Base-by-base conservation (phyloP, 2,329 filamentous ascomycete genomes). In the Diaporthe caulivora region DNA sequence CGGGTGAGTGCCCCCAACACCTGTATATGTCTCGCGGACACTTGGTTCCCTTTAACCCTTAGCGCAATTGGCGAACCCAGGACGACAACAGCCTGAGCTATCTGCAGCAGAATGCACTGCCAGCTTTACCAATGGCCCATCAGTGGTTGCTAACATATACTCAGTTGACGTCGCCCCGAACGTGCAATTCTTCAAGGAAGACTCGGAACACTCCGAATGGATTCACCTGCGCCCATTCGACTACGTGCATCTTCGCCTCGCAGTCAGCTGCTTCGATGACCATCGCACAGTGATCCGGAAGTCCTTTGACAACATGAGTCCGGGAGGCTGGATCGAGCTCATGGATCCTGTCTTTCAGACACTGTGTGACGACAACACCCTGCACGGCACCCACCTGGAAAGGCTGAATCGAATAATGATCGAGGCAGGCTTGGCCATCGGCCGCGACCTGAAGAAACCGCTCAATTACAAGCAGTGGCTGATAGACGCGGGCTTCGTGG, bases 401-500 rank as follows among this genome's bases (percentile, higher is more conserved):
- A 57, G 34, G 29, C 31, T 70, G 42, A 51, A 60, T 13, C 42
- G 57, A 6, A 53, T 13, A 10, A 40, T 70, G 42, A 34, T 65
- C 29, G 44, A 37, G 44, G 60, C 60, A 2, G 37, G 54, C n/a
- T 17, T 37, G 42, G 68, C 54, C 7, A 21, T 75, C 26, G 77
- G 77, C 8, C 71, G 77, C 24, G 73, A 75, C 53, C 58, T 76
- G 71, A 70, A 74, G 8, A 74, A 74, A 53, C 75, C 76, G 24
- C 64, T 74, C 42, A 77, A 77, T 44, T 78, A 79, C 42, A 79
- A 78, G 37, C 70, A 72, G 49, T 77, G 79, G 75, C 71, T 81
- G 76, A 73, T 76, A 26, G 74, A 80, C 40, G 77, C 77, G 24
- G 80, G 80, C 1, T 81, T 81, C 18, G 76, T 80, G 47, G 78